Conservation (phyloP, 2,329 filamentous ascomycete species). For the Whalleya microplaca region DNA sequence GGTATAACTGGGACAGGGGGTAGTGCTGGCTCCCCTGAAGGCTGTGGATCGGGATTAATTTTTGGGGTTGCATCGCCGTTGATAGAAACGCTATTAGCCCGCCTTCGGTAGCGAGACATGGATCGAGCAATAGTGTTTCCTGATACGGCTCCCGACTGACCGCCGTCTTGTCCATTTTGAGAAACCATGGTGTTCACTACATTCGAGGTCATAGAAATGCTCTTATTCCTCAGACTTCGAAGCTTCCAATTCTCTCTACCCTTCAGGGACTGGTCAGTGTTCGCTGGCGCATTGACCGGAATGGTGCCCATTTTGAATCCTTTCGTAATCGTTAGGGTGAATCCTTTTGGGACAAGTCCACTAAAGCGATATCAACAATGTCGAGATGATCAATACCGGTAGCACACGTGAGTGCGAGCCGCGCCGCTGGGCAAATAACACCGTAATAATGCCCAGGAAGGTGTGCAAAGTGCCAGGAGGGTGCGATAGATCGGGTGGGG, state of each 20-base stretch:
- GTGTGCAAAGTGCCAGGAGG: conserved; percentile 10
- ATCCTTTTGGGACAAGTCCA: conserved; percentile 25
- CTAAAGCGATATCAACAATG: conserved; percentile 14
- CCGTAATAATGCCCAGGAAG: conserved; percentile 8
- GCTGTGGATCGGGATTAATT: conserved; percentile 32
- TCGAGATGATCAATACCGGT: conserved; percentile 5
- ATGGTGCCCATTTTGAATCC: conserved; percentile 25
- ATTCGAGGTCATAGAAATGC: conserved; percentile 32
- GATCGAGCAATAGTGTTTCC: conserved; percentile 37
- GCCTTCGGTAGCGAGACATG: conserved; percentile 41
- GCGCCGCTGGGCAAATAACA: conserved; percentile 11
- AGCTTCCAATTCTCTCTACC: conserved; percentile 31
- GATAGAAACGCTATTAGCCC: conserved; percentile 31
- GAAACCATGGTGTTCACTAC: conserved; percentile 19
- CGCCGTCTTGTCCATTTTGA: conserved; percentile 19
- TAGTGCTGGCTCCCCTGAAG: conserved; percentile 21
- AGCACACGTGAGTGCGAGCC: conserved; percentile 6
- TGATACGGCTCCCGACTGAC: conserved; percentile 21
- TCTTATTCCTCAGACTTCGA: conserved; percentile 38
- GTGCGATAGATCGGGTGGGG: conserved; percentile 13
- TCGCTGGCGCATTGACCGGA: conserved; percentile 25
- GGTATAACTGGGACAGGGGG: conserved; percentile 39
- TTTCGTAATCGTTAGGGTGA: conserved; percentile 22
- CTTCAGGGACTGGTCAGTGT: conserved; percentile 16
- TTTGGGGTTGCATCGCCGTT: conserved; percentile 33